Evolutionary conservation across 2,329 filamentous ascomycete genomes (phyloP), one percentile per base, ranked within the genome.

Genomic region (Samsoniella hepiali): DNA sequence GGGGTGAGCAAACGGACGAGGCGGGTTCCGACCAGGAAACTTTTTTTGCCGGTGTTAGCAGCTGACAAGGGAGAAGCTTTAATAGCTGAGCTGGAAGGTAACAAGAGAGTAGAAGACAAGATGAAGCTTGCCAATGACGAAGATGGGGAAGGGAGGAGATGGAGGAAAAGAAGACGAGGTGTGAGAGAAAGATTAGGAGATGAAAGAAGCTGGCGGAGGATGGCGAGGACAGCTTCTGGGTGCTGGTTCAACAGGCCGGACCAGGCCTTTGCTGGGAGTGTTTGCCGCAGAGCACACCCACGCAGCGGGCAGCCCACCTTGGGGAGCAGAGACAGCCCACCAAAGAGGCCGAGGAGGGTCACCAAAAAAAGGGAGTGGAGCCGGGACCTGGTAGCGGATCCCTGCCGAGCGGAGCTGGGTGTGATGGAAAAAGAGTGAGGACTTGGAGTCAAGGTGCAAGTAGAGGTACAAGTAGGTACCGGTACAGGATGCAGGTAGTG

Each of bases 91-190:
- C 31, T 22, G 27, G 50, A 8, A 38, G 29, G 38, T 15, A 36
- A 55, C n/a, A 11, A 57, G 11, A 27, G 42, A 8, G 32, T 2
- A 44, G 15, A 49, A 22, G 51, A 62, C 51, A 50, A 56, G 60
- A 56, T 50, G 51, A 57, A 57, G 53, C 44, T 40, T 56, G 60
- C 44, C 51, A 50, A 56, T 62, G 42, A 32, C 34, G 51, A 62
- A 45, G 65, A 62, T 58, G 59, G 31, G 29, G 62, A 56, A 67
- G 57, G 58, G 62, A 65, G 36, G 34, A 64, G 58, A 65, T 60
- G 63, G 60, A 63, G 62, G 66, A 66, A 57, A 58, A 54, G 51
- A 58, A 34, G 49, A 54, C 65, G 66, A 65, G 63, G 65, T 66
- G 63, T 53, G 64, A 59, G 49, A 58, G 55, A 44, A 42, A 60